Evolutionary conservation across 805 yeast genomes (phyloP), one percentile per base, ranked within the genome.

Genomic region (Yarrowia sp.): DNA sequence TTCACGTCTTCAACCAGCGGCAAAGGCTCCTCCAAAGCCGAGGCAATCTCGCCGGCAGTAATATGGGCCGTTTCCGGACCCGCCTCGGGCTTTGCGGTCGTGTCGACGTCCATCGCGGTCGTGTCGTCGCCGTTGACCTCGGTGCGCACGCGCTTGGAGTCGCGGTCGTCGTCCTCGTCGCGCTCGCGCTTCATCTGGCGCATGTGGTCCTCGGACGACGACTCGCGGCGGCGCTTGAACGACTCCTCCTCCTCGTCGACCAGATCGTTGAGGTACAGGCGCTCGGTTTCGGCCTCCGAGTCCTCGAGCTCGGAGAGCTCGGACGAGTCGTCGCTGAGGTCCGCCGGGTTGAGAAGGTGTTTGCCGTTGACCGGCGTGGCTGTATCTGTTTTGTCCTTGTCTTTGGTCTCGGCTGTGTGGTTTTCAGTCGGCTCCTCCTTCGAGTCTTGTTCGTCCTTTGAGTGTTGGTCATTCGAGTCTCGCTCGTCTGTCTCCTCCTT

Each of bases 281-380:
- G 86, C 70, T 91, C 97, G 0, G 97, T 91, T 71, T 91, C 97
- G 16, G 94, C 96, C 73, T 91, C 97, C 14, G 94, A 86, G 66
- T 84, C 80, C 21, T 63, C 64, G 38, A 63, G 53, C 36, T 63
- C 64, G 12, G 80, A 84, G 63, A 82, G 77, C 61, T 83, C 87
- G 39, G 79, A 76, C 16, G 71, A 72, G 42, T 66, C 68, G 53
- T 66, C 68, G 33, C 65, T 65, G 32, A 66, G 65, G 61, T 55
- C 61, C 6, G 61, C 47, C 6, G 60, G 44, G 25, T 33, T 59
- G 16, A 59, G 56, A 19, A 59, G 39, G 6, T n/a, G n/a, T n/a
- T n/a, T n/a, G n/a, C n/a, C n/a, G n/a, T n/a, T n/a, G n/a, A n/a
- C n/a, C n/a, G n/a, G n/a, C n/a, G n/a, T n/a, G n/a, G n/a, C n/a